Percentiles rank a stretch among this genome's conserved stretches.
phyloP scores from a whole-genome alignment of 2,329 filamentous ascomycete species.

The Sclerotinia subarctica region DNA sequence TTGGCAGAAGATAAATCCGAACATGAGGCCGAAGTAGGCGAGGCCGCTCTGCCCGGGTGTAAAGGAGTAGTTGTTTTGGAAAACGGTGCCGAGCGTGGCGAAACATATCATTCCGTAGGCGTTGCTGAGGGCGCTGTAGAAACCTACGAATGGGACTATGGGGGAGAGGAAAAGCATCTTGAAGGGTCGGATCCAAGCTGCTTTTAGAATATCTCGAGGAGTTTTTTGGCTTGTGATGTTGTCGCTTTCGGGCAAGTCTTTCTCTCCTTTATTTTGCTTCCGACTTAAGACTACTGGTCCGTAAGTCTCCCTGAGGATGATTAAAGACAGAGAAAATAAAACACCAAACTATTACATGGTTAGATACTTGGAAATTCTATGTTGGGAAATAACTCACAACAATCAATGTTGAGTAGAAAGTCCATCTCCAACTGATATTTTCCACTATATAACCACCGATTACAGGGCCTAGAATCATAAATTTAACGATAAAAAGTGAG shows the following conservation, averaged over 20 bases:
- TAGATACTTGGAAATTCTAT: background rate
- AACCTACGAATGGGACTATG: background rate
- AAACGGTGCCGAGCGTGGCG: background rate
- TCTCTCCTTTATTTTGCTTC: constrained; percentile 36
- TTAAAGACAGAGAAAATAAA: constrained; percentile 38
- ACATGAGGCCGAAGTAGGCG: background rate
- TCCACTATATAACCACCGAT: constrained; percentile 51
- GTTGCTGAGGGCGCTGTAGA: constrained; percentile 4
- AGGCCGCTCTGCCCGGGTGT: background rate
- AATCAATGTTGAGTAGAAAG: constrained; percentile 50
- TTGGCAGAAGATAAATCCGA: background rate
- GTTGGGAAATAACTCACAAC: constrained; percentile 42
- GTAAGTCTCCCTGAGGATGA: constrained; percentile 49
- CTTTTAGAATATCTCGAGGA: background rate
- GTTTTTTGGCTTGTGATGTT: background rate
- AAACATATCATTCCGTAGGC: constrained; percentile 7
- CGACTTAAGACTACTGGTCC: constrained; percentile 46
- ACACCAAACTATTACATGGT: background rate
- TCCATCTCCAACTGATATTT: constrained; percentile 51
- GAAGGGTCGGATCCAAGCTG: constrained; percentile 4
- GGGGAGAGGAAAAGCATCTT: background rate
- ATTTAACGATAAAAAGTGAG: background rate
- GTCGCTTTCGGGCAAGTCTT: background rate
- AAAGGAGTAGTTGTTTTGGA: constrained; percentile 5
- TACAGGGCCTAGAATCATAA: constrained; percentile 42